A percentile compares a stretch with the other conserved stretches of the same genome.
Conservation (phyloP, 768 basidiomycete genomes). For the Rhizopogon rudus region DNA sequence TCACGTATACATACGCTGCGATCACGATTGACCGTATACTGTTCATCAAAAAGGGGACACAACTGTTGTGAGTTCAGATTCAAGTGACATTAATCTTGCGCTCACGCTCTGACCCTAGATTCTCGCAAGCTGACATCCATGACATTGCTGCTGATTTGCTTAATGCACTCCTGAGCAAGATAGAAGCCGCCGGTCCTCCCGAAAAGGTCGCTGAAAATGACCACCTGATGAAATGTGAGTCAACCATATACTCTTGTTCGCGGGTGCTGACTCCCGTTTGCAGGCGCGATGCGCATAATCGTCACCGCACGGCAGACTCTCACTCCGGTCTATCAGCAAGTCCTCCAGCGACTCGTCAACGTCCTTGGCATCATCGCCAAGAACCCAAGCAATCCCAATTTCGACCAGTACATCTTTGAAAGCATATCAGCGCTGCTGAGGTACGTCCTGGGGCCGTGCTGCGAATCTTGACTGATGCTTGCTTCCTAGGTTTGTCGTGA, state of each 20-base stretch:
- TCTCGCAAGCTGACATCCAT: conserved; percentile 82
- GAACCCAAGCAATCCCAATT: conserved; percentile 96
- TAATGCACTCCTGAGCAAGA: conserved; percentile 67
- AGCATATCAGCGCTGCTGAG: conserved; percentile 91
- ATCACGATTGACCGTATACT: conserved; percentile 97
- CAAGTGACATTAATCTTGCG: neutral
- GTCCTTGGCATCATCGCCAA: conserved; percentile 87
- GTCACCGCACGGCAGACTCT: conserved; percentile 82
- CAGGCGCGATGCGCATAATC: conserved; percentile 92
- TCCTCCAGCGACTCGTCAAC: conserved; percentile 68
- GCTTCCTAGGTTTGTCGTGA: conserved; percentile 66
- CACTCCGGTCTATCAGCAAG: conserved; percentile 57
- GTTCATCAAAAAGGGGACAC: conserved; percentile 77
- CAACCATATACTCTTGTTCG: neutral
- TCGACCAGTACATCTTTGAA: conserved; percentile 98
- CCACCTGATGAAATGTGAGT: conserved; percentile 93
- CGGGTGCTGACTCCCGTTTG: conserved; percentile 1
- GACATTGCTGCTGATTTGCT: conserved; percentile 75
- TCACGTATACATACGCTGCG: conserved; percentile 93
- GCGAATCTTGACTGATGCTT: neutral
- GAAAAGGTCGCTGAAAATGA: conserved; percentile 98
- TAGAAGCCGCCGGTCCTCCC: conserved; percentile 73
- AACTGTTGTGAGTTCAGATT: conserved; percentile 56
- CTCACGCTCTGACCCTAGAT: conserved; percentile 42
- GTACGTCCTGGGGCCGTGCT: conserved; percentile 32